Percentiles rank a stretch among this genome's conserved stretches.
Evolutionary conservation across 2,329 filamentous ascomycete species (phyloP).

Genomic region (Clarireedia paspali): DNA sequence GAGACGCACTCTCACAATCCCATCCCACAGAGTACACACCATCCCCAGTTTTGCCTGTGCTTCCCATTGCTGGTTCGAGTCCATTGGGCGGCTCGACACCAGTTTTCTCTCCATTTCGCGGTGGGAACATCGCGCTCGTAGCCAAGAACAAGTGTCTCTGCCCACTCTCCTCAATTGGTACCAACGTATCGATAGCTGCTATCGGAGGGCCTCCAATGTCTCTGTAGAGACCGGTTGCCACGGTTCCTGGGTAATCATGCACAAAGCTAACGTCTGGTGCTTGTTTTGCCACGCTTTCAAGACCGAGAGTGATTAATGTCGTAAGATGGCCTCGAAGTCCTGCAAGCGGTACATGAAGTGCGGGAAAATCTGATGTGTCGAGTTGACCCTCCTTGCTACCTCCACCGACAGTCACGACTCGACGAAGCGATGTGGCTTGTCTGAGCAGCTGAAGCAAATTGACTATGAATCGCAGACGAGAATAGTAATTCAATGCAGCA

Average conservation of each 20-base stretch:
- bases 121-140: conserved; percentile 24
- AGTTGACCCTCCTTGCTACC: conserved; percentile 42
- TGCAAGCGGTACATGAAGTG: conserved; percentile 16
- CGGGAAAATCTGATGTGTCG: conserved; percentile 35
- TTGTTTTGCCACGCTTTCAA: conserved; percentile 39
- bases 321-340: conserved; percentile 19
- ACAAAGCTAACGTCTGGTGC: conserved; percentile 41
- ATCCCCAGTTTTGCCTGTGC: conserved; percentile 16
- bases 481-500: conserved; percentile 39
- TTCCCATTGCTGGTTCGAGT: conserved; percentile 9
- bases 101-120: conserved; percentile 11
- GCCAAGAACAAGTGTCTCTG: conserved; percentile 24
- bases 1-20: too few species aligned
- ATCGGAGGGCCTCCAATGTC: conserved; percentile 21
- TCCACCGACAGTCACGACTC: conserved; percentile 46
- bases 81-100: not conserved
- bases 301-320: conserved; percentile 39
- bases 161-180: conserved; percentile 20
- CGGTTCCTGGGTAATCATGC: conserved; percentile 40
- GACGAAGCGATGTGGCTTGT: conserved; percentile 20
- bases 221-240: conserved; percentile 38
- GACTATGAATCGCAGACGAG: conserved; percentile 47
- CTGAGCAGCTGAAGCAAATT: conserved; percentile 49
- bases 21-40: conserved; percentile 14
- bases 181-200: conserved; percentile 1